These are phyloP conservation scores for Fraxinus anomala DNA, from an alignment of 257 asterid species.

Conservation along the genomic window DNA sequence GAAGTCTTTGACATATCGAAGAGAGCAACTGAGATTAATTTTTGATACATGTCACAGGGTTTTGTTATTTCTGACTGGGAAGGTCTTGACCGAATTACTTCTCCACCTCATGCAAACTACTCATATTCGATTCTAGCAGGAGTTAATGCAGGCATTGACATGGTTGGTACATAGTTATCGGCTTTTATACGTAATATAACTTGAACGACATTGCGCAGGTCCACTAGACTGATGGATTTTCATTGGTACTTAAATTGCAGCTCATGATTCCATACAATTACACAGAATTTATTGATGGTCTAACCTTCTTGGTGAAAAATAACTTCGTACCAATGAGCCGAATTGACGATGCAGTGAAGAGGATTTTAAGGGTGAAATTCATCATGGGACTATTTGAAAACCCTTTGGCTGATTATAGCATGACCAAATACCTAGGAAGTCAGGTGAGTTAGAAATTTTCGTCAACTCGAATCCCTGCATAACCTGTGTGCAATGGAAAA, in stretches of 20 bases:
- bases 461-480: neutral
- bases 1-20: neutral
- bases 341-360: constrained; percentile 68
- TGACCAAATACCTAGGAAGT: constrained; percentile 60
- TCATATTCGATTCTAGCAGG: constrained; percentile 43
- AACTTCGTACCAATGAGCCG: constrained; percentile 53
- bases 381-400: constrained; percentile 68
- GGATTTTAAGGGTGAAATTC: constrained; percentile 72
- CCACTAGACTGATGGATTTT: neutral
- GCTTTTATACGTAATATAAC: neutral
- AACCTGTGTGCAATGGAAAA: neutral
- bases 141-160: constrained; percentile 50
- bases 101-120: constrained; percentile 43
- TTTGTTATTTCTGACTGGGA: constrained; percentile 51
- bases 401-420: constrained; percentile 66
- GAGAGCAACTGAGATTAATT: neutral
- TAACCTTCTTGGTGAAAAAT: constrained; percentile 49
- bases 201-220: neutral
- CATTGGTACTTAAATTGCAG: constrained; percentile 32
- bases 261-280: constrained; percentile 67
- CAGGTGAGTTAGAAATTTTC: constrained; percentile 37
- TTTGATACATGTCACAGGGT: constrained; percentile 32
- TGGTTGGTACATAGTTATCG: constrained; percentile 28
- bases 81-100: constrained; percentile 43
- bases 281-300: constrained; percentile 58